Percentiles rank a stretch among this genome's conserved stretches.
Evolutionary conservation across 768 basidiomycete genomes (phyloP).

Genomic region (Ephemerocybe angulata): DNA sequence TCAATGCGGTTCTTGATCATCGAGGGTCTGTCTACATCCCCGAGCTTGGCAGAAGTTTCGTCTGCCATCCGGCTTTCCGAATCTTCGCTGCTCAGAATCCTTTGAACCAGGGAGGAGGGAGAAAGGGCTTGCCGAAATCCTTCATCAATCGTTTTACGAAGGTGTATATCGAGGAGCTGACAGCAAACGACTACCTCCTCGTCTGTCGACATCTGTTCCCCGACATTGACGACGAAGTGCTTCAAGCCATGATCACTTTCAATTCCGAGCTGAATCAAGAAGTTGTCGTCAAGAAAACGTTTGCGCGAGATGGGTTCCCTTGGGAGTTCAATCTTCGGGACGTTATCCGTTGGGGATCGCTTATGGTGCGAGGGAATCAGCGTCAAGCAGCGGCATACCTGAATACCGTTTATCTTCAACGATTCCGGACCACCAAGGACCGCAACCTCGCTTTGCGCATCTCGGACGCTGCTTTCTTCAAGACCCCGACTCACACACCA

Average conservation of each 20-base stretch:
- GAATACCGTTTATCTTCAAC: constrained; percentile 72
- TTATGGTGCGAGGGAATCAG: constrained; percentile 34
- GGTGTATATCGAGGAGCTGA: constrained; percentile 87
- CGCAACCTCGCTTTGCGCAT: constrained; percentile 46
- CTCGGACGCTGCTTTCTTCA: constrained; percentile 52
- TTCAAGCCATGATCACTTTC: constrained; percentile 79
- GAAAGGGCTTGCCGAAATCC: constrained; percentile 96
- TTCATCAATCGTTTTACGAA: constrained; percentile 99
- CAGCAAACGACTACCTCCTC: constrained; percentile 67
- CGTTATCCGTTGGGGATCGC: constrained; percentile 81
- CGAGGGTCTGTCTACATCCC: constrained; percentile 93
- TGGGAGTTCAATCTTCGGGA: constrained; percentile 99
- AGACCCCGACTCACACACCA: not conserved
- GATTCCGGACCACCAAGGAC: constrained; percentile 78
- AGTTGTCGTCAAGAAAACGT: constrained; percentile 57
- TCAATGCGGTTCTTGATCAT: constrained; percentile 95
- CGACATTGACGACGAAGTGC: constrained; percentile 43
- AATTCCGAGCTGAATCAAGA: constrained; percentile 69
- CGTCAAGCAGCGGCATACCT: constrained; percentile 62
- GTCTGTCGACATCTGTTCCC: constrained; percentile 79
- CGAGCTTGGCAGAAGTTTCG: constrained; percentile 87
- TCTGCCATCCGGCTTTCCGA: constrained; percentile 87
- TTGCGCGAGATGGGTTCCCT: constrained; percentile 79
- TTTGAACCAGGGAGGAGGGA: constrained; percentile 89
- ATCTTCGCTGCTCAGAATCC: constrained; percentile 99